Percentiles rank a stretch among this genome's conserved stretches.
Conservation (phyloP, 208 protist genomes). For the Leishmania amazonensis region DNA sequence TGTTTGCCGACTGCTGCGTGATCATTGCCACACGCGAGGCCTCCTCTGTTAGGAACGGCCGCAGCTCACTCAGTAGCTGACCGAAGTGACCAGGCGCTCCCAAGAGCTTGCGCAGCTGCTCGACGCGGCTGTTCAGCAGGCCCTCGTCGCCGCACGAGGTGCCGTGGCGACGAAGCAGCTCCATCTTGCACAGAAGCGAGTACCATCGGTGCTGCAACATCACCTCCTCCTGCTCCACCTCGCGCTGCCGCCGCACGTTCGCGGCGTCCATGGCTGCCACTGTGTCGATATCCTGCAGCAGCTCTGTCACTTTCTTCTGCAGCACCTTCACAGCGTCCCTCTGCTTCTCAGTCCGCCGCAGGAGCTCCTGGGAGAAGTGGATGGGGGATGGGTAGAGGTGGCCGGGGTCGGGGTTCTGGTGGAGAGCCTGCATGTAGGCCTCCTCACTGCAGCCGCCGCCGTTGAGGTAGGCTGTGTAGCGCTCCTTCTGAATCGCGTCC, state of each 20-base stretch:
- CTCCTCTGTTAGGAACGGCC: constrained; percentile 56
- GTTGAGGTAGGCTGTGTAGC: constrained; percentile 55
- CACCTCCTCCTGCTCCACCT: constrained; percentile 54
- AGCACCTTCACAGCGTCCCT: constrained; percentile 40
- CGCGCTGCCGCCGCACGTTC: constrained; percentile 35
- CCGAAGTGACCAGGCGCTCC: constrained; percentile 48
- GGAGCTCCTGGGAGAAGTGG: constrained; percentile 77
- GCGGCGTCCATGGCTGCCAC: constrained; percentile 48
- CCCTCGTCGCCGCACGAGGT: constrained; percentile 42
- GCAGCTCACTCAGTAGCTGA: constrained; percentile 44
- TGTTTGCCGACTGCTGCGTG: constrained; percentile 11
- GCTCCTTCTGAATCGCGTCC: constrained; percentile 62
- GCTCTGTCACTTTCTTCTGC: constrained; percentile 37
- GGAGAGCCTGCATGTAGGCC: constrained; percentile 53
- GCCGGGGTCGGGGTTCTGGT: constrained; percentile 55
- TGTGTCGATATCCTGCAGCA: constrained; percentile 39
- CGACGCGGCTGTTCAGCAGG: constrained; percentile 38
- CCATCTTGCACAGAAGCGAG: constrained; percentile 48
- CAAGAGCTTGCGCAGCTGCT: constrained; percentile 49
- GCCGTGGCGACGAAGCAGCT: constrained; percentile 56
- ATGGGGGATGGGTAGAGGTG: constrained; percentile 60
- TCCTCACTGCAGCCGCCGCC: constrained; percentile 61
- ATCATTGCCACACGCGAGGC: constrained; percentile 39
- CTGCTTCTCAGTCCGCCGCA: constrained; percentile 61
- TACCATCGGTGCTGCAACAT: constrained; percentile 73